Evolutionary conservation across 2,329 filamentous ascomycete species (phyloP), one percentile per base, ranked within the genome.

Genomic region (Epichloe scottii): DNA sequence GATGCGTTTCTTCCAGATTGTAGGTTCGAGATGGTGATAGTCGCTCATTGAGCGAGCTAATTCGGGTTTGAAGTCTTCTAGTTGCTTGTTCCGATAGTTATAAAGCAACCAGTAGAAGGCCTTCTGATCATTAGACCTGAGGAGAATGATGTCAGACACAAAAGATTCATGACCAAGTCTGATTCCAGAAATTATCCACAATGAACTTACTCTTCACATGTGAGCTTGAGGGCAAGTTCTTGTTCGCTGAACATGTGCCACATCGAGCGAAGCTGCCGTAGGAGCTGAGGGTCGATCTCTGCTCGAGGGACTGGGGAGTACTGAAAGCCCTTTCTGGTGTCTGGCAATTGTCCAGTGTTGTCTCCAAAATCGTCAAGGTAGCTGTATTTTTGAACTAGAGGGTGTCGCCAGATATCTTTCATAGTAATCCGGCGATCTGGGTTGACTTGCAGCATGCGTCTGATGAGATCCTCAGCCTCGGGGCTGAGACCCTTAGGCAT

Each of bases 11-110:
- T 74, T 77, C 71, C 79, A 78, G 30, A 71, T 68, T 0, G 71
- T 66, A 11, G 80, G 78, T 51, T 74, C 75, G 38, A 87, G 77
- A 60, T 94, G 89, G 60, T 96, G 91, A 59, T 94, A 93, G 62
- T 97, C 91, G 66, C 89, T 95, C 51, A 84, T 78, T 1, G 91
- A 95, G 62, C 93, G 86, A n/a, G 80, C 80, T 51, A 96, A 71
- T 21, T 86, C 79, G 33, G 83, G 82, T 53, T 85, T 85, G 62
- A 93, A 97, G 62, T 95, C 87, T 63, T 97, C 90, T 2, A 95
- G 68, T 58, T 93, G 84, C 55, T 88, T 82, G 56, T 95, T 83
- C 43, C 87, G 80, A 64, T 95, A 94, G 64, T 84, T 85, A 56
- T 85, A 70, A 7, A 98, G 76, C 19, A 94, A 78, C 67, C 82